Base-by-base conservation (phyloP, 2,329 filamentous ascomycete species). In the Onygenales sp. region DNA sequence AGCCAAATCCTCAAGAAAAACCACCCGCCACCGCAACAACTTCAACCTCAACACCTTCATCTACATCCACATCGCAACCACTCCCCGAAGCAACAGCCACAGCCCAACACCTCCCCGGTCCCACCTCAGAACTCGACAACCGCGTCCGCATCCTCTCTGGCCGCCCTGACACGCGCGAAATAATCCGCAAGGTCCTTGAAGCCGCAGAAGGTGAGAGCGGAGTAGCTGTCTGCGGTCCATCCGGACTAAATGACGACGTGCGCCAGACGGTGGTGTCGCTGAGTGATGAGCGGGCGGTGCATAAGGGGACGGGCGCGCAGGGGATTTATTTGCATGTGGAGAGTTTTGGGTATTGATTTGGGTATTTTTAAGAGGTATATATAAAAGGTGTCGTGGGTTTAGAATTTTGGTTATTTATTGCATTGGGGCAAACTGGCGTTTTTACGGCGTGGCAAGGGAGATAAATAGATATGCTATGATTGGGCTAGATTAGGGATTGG, bases 241-340 rank as follows among this genome's bases (percentile, higher is more conserved):
- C 67, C 1, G 76, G 78, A 0, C 62, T 85, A 46, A 75, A 78
- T 3, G 72, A 76, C n/a, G 74, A 79, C 56, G 77, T 81, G 4
- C 74, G 81, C 53, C 74, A 71, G 11, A 75, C 71, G 52, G 80
- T 81, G 0, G 80, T 79, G 2, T 70, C 62, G 7, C 59, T 85
- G 42, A 82, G 80, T 58, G 82, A 86, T 63, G 83, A 86, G 65
- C 71, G 83, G 33, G 83, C 81, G 3, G 81, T 85, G 43, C 82
- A 85, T 59, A 85, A 85, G 64, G 83, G 83, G 2, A 85, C 79
- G 0, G 82, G 81, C 0, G 83, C 83, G 11, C 81, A 85, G 63
- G 83, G 82, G 0, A 78, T 85, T 32, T 83, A 77, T 62, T 63
- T 83, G 34, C 79, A 83, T 66, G 76, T 76, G 0, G 82, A 84